phyloP scores from a whole-genome alignment of 495 filamentous ascomycete species.

The Penicillium desertorum region DNA sequence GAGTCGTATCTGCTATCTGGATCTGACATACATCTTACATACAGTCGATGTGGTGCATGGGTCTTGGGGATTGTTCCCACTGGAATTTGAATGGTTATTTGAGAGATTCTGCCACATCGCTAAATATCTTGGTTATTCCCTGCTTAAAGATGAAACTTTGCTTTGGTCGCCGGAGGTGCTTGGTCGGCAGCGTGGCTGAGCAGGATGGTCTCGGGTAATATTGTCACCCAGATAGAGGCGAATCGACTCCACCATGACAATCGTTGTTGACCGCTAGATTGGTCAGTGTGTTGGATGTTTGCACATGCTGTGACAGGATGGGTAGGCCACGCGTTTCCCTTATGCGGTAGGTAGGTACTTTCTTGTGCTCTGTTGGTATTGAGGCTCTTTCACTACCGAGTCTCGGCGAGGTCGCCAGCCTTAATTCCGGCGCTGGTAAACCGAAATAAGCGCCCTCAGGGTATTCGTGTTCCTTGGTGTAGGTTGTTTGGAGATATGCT shows the following conservation, averaged over 20 bases:
- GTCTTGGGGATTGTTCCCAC: not conserved
- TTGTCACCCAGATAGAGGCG: not conserved
- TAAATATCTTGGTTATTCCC: not conserved
- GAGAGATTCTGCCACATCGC: not conserved
- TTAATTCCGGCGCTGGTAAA: not conserved
- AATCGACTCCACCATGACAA: not conserved
- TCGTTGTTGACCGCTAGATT: not conserved
- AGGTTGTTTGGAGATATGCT: not conserved
- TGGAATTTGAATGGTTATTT: not conserved
- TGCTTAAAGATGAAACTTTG: not conserved
- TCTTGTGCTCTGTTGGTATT: not conserved
- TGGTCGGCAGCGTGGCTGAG: not conserved
- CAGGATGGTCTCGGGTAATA: conserved; percentile 8
- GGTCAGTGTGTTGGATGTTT: not conserved
- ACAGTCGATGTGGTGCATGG: not conserved
- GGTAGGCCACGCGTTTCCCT: not conserved
- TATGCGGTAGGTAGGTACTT: not conserved
- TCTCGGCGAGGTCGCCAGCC: not conserved
- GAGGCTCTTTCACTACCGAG: not conserved
- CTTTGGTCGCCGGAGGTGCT: not conserved
- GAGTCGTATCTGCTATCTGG: not conserved
- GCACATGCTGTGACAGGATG: conserved; percentile 7
- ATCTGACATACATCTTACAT: conserved; percentile 1
- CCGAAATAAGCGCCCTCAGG: not conserved
- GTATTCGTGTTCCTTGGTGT: not conserved